These are phyloP conservation scores for Aphanomyces astaci DNA, from an alignment of 352 stramenopile species.

Conservation along the genomic window DNA sequence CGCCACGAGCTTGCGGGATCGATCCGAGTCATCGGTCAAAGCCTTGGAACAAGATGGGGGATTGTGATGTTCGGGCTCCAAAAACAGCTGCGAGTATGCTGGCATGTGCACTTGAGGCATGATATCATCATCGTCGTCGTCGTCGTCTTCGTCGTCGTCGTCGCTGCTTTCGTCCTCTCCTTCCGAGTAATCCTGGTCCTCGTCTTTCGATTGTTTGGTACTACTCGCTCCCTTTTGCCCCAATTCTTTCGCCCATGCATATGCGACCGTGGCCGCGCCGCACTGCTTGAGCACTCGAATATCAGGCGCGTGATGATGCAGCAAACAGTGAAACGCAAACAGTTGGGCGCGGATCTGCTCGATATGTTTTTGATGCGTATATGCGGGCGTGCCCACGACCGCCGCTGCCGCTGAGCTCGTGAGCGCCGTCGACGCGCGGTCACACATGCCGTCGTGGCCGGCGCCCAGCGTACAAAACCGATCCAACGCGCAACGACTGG, in stretches of 20 bases:
- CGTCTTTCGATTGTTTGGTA: conserved; percentile 30
- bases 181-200: conserved; percentile 31
- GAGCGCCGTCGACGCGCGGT: not conserved
- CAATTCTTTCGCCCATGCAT: conserved; percentile 64
- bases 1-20: conserved; percentile 40
- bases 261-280: conserved; percentile 72
- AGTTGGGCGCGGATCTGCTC: conserved; percentile 84
- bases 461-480: conserved; percentile 76
- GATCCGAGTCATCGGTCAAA: conserved; percentile 33
- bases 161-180: conserved; percentile 25
- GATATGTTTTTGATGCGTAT: conserved; percentile 63
- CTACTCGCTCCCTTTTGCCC: conserved; percentile 35
- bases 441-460: conserved; percentile 59
- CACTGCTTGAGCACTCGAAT: conserved; percentile 83
- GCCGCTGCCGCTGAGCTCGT: conserved; percentile 32
- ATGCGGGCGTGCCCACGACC: conserved; percentile 60
- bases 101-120: conserved; percentile 33
- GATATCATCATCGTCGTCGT: conserved; percentile 55
- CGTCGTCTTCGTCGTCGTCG: conserved; percentile 67
- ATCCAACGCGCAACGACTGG: conserved; percentile 74
- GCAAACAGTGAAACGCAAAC: conserved; percentile 79
- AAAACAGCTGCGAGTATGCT: conserved; percentile 22
- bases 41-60: too few species aligned
- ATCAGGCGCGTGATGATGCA: conserved; percentile 83
- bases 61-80: not conserved